Evolutionary conservation across 208 protist species (phyloP).

Genomic region (Herpetomonas samuelpessoai): DNA sequence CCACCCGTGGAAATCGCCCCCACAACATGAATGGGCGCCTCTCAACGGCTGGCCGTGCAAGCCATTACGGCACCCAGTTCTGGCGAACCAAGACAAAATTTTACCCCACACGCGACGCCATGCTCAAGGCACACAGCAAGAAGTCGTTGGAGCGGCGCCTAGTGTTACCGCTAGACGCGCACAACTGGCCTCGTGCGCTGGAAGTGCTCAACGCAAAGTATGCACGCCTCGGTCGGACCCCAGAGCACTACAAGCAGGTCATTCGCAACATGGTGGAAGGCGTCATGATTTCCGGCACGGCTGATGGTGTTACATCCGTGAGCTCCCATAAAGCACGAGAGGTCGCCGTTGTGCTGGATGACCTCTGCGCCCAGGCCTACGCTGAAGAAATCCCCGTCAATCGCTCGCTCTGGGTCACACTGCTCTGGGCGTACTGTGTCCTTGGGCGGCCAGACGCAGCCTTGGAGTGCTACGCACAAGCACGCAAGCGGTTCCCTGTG

Average conservation of each 20-base stretch:
- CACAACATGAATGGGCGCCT: slow-evolving; percentile 18
- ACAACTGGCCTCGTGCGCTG: slow-evolving; percentile 78
- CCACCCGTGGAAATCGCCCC: too few relatives aligned
- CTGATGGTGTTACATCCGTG: not conserved
- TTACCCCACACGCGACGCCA: slow-evolving; percentile 37
- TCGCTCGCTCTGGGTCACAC: slow-evolving; percentile 61
- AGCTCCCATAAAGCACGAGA: not conserved
- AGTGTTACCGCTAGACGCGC: slow-evolving; percentile 73
- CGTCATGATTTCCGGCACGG: not conserved
- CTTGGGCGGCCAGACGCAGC: slow-evolving; percentile 41
- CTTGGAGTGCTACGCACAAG: slow-evolving; percentile 55
- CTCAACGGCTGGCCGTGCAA: slow-evolving; percentile 71
- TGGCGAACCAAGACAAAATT: slow-evolving; percentile 17
- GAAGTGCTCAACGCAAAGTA: slow-evolving; percentile 75
- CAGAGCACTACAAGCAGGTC: slow-evolving; percentile 71
- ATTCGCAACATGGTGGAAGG: slow-evolving; percentile 55
- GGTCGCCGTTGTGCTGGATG: slow-evolving; percentile 29
- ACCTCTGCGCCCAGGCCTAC: slow-evolving; percentile 63
- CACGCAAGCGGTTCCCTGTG: slow-evolving; percentile 35
- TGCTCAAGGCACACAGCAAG: slow-evolving; percentile 43
- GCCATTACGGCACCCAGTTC: slow-evolving; percentile 82
- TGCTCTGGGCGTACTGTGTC: slow-evolving; percentile 71
- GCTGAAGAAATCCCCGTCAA: slow-evolving; percentile 59
- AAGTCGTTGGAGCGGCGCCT: slow-evolving; percentile 79
- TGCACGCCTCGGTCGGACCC: slow-evolving; percentile 54